Conservation (phyloP, 164 flowering plant genomes). For the Dillenia suffruticosa region DNA sequence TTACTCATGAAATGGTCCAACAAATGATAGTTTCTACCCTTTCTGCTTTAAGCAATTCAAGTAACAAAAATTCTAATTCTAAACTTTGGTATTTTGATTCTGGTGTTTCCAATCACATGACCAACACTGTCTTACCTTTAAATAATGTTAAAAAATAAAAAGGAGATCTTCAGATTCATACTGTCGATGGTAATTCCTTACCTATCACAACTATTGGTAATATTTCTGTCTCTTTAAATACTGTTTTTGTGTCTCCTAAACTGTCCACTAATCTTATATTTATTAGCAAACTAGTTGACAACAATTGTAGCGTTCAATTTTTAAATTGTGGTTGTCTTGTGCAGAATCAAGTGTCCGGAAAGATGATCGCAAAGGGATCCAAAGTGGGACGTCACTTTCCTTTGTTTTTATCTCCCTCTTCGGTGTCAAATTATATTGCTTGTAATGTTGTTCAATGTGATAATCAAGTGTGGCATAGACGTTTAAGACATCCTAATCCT, state of each 20-base stretch:
- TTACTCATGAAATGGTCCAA: no score
- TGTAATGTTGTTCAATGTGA: neutral
- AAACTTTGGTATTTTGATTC: no score
- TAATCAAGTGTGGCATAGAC: neutral
- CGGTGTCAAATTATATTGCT: neutral
- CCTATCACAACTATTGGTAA: no score
- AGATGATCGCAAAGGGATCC: neutral
- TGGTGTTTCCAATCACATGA: no score
- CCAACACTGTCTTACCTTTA: no score
- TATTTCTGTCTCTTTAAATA: no score
- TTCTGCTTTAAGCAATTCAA: no score
- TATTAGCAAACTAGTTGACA: neutral
- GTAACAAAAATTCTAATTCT: no score
- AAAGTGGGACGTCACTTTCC: neutral
- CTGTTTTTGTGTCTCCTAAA: neutral
- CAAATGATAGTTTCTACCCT: no score
- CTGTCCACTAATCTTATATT: conserved; percentile 1
- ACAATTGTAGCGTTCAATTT: neutral
- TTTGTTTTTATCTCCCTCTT: neutral
- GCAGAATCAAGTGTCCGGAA: neutral
- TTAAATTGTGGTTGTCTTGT: neutral
- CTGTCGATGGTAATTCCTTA: no score
- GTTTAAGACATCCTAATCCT: neutral
- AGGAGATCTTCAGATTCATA: no score
- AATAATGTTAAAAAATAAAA: no score